Evolutionary conservation across 2,329 filamentous ascomycete species (phyloP).

Genomic region (Colletotrichum neosansevieriae): DNA sequence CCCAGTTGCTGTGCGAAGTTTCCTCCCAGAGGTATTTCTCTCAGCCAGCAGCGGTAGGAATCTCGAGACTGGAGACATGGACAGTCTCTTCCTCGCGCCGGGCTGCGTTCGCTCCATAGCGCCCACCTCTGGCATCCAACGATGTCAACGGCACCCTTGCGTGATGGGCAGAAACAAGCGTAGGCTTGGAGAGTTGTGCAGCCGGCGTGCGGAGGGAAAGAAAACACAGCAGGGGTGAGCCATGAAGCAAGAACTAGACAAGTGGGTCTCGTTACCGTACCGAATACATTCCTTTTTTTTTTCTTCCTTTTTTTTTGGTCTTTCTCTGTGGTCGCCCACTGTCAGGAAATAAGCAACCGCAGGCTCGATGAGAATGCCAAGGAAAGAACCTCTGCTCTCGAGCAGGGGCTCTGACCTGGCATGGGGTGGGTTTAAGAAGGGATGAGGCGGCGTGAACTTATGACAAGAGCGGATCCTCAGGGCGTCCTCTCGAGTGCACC

Average conservation of each 20-base stretch:
- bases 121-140: slow-evolving; percentile 19
- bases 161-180: background rate
- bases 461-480: background rate
- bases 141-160: slow-evolving; percentile 33
- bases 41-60: too few relatives aligned
- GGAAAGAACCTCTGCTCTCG: slow-evolving; percentile 13
- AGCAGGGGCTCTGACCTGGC: slow-evolving; percentile 12
- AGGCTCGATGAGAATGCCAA: slow-evolving; percentile 35
- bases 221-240: background rate
- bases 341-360: slow-evolving; percentile 33
- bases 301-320: too few relatives aligned
- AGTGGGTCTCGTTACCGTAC: background rate
- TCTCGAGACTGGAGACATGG: background rate
- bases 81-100: slow-evolving; percentile 1
- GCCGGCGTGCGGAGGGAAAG: background rate
- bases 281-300: slow-evolving; percentile 4
- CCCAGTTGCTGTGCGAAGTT: too few relatives aligned
- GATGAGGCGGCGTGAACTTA: slow-evolving; percentile 15
- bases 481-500: slow-evolving; percentile 24
- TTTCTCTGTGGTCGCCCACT: background rate
- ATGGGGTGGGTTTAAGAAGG: slow-evolving; percentile 5
- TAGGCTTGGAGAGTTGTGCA: background rate
- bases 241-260: slow-evolving; percentile 2
- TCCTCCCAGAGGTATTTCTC: background rate
- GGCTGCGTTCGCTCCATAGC: slow-evolving; percentile 24